phyloP scores from a whole-genome alignment of 352 stramenopile genomes.

The Globisporangium takayamanum region DNA sequence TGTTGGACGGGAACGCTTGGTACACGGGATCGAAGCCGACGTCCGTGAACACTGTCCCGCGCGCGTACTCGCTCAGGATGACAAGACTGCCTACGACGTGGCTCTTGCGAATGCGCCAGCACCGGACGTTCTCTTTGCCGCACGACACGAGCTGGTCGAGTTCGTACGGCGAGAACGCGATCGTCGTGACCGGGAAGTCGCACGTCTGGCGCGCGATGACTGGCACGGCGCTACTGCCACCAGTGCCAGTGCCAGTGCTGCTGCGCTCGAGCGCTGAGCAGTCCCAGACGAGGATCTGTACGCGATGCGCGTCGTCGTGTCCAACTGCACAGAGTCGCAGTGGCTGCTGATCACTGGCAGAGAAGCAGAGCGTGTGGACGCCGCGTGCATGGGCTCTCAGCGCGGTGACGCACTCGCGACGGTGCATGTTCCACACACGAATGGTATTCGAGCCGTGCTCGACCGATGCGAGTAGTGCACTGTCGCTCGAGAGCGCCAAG shows the following conservation, averaged over 20 bases:
- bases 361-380: constrained; percentile 49
- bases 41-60: constrained; percentile 78
- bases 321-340: constrained; percentile 52
- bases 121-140: constrained; percentile 89
- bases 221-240: constrained; percentile 11
- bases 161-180: constrained; percentile 86
- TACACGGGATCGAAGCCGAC: constrained; percentile 76
- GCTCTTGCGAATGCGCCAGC: constrained; percentile 72
- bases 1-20: constrained; percentile 48
- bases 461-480: constrained; percentile 34
- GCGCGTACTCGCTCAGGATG: constrained; percentile 87
- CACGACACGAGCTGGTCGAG: constrained; percentile 78
- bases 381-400: constrained; percentile 41
- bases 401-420: constrained; percentile 35
- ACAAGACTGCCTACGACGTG: constrained; percentile 78
- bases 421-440: constrained; percentile 47
- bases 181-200: constrained; percentile 68
- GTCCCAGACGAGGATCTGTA: constrained; percentile 76
- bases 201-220: constrained; percentile 80
- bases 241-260: background rate
- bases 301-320: constrained; percentile 53
- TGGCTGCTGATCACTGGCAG: constrained; percentile 15
- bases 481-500: constrained; percentile 40
- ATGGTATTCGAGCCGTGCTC: constrained; percentile 24
- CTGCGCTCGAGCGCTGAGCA: constrained; percentile 19